Percentiles rank a stretch among this genome's conserved stretches.
These are phyloP conservation scores for Floccularia luteovirens DNA, from an alignment of 768 basidiomycete genomes.

Conservation along the genomic window DNA sequence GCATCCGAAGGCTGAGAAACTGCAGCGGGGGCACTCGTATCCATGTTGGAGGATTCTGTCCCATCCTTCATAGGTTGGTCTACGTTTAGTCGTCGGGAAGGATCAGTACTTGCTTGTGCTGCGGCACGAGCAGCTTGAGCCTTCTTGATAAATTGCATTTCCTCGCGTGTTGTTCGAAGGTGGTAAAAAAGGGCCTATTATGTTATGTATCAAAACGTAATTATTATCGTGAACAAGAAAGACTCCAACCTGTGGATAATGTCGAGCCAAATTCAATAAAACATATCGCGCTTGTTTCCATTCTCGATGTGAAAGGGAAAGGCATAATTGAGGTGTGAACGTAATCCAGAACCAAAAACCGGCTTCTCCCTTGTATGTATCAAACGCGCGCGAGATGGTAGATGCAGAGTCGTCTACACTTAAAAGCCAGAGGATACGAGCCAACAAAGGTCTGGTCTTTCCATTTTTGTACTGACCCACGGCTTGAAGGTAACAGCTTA, in stretches of 20 bases:
- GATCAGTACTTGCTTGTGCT: constrained; percentile 19
- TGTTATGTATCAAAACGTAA: not conserved
- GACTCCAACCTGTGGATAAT: constrained; percentile 88
- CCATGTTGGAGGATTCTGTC: constrained; percentile 13
- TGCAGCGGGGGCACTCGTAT: constrained; percentile 7
- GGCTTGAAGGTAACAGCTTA: constrained; percentile 96
- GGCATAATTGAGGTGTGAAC: constrained; percentile 86
- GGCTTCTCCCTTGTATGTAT: constrained; percentile 92
- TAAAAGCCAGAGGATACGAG: constrained; percentile 93
- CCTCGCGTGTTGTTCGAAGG: constrained; percentile 62
- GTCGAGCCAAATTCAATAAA: constrained; percentile 82
- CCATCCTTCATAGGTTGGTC: constrained; percentile 19
- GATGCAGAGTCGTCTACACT: constrained; percentile 79
- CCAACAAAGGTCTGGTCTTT: constrained; percentile 87
- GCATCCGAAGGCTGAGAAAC: constrained; percentile 8
- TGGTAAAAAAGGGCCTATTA: constrained; percentile 90
- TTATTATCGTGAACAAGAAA: no score
- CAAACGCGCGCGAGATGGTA: constrained; percentile 76
- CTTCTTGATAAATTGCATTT: constrained; percentile 33
- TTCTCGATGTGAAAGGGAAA: constrained; percentile 87
- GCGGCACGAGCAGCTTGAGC: constrained; percentile 29
- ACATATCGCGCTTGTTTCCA: constrained; percentile 89
- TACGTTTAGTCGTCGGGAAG: constrained; percentile 17
- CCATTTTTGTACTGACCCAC: constrained; percentile 91
- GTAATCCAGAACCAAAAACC: constrained; percentile 99